phyloP scores from a whole-genome alignment of 164 flowering plant genomes.

The Macadamia tetraphylla region DNA sequence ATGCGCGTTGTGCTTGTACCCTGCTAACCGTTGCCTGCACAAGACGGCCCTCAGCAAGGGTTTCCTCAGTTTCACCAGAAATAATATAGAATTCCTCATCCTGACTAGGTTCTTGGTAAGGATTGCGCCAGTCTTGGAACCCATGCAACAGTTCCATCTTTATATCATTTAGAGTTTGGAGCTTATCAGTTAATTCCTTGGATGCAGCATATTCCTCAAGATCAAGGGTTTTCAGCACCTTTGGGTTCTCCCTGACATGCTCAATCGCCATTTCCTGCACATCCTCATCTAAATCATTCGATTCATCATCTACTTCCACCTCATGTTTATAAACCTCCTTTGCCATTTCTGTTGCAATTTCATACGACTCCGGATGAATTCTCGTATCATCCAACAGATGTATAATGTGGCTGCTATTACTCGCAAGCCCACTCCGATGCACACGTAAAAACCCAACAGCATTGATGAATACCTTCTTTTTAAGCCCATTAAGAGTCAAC shows the following conservation, averaged over 20 bases:
- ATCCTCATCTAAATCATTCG: slow-evolving; percentile 73
- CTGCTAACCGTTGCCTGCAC: slow-evolving; percentile 85
- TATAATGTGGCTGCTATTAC: slow-evolving; percentile 63
- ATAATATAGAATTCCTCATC: slow-evolving; percentile 90
- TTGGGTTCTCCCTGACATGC: slow-evolving; percentile 72
- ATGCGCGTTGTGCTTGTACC: slow-evolving; percentile 60
- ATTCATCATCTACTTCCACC: slow-evolving; percentile 30
- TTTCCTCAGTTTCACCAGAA: slow-evolving; percentile 84
- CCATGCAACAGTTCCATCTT: slow-evolving; percentile 77
- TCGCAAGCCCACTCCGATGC: slow-evolving; percentile 80
- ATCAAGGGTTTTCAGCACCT: slow-evolving; percentile 41
- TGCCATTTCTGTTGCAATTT: slow-evolving; percentile 79
- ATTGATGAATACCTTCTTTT: slow-evolving; percentile 81
- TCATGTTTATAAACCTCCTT: slow-evolving; percentile 60
- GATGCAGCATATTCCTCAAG: slow-evolving; percentile 46
- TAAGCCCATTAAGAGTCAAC: slow-evolving; percentile 59
- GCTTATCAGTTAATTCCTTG: slow-evolving; percentile 32
- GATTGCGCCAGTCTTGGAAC: slow-evolving; percentile 75
- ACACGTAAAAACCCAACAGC: slow-evolving; percentile 91
- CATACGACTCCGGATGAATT: slow-evolving; percentile 95
- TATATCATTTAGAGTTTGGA: slow-evolving; percentile 61
- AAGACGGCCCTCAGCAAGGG: slow-evolving; percentile 75
- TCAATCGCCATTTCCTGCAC: slow-evolving; percentile 84
- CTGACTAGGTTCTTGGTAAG: slow-evolving; percentile 63
- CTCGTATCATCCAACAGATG: slow-evolving; percentile 94